Base-by-base conservation (phyloP, 345 rosid genomes). In the Viola odorata region DNA sequence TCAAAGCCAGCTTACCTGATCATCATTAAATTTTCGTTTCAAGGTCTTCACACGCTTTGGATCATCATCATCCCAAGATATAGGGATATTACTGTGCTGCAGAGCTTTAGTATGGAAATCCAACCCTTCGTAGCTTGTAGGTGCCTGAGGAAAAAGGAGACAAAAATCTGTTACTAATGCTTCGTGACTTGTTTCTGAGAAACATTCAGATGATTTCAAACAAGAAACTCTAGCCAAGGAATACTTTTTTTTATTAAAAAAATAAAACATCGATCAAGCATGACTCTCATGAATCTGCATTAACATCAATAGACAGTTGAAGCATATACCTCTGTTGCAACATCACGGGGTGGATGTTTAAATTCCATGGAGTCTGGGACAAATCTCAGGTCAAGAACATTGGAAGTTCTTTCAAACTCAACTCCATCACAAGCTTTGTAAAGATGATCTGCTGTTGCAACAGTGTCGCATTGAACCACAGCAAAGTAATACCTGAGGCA, bases 61-160 rank as follows among this genome's bases (percentile, higher is more conserved):
- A 71, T 90, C 97, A 82, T 94, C 99, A 50, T 88, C 99, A 78
- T 90, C 99, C 99, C 99, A 94, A 44, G 97, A 67, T 53, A 88
- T 74, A 55, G 80, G 67, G 63, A 88, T 81, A 71, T 77, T 85
- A 70, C 92, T 94, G 71, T 86, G 75, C 76, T 90, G 99, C 69
- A 94, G 77, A 16, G 95, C 95, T 77, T 78, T 84, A 17, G 91
- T 90, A 45, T 82, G 84, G 74, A 86, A 94, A 64, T 90, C 82
- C 65, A 83, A 65, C 64, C 91, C 96, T 41, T 79, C 85, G 63
- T 94, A 88, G 17, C 77, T 77, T 48, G 78, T 48, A 61, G 99
- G 97, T 52, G 79, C 89, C 98, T 94, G 77, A 32, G 41, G 47
- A 73, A 37, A 68, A 68, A 59, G 60, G 6, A 54, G 42, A 47